Base-by-base conservation (phyloP, 805 yeast species). In the Cyberlindnera amylophila region DNA sequence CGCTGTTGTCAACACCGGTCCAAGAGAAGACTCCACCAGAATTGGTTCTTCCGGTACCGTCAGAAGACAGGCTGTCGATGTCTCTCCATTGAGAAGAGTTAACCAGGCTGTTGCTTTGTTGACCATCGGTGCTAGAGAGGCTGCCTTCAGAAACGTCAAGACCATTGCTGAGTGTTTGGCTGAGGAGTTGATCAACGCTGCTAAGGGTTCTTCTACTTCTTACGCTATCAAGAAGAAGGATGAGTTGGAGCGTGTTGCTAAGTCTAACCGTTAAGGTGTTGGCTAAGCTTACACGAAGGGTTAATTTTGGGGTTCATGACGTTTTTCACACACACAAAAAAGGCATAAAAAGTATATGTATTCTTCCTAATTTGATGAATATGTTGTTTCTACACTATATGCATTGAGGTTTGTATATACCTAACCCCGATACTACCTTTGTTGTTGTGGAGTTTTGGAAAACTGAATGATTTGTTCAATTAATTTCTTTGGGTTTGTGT, bases 221-320 rank as follows among this genome's bases (percentile, higher is more conserved):
- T 95, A 90, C 75, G 99, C 99, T 66, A 95, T 93, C 81, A 93
- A 93, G 95, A 93, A 93, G 99, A 93, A 93, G 96, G 99, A 93
- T 76, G 99, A 93, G 84, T 86, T 93, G 75, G 99, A 93, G 85
- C 96, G 99, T 86, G 99, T 93, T 76, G 99, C 99, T 73, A 93
- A 93, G 81, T 91, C 99, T 74, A 93, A 93, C 96, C 99, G 99
- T 89, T 93, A 93, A 85, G 63, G 47, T 39, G 46, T 49, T 40
- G 42, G 33, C 36, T 42, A 24, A 27, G 28, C 23, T 43, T 35
- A 40, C 32, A 41, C 43, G 23, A 31, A 30, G 45, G 46, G 35
- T 42, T 40, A 44, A 32, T 45, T 19, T 17, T 36, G 47, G 45
- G 51, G 47, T 44, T 35, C 49, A 39, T 44, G 34, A 44, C 41